Evolutionary conservation across 768 basidiomycete species (phyloP), one percentile per base, ranked within the genome.

Genomic region (Lactarius deliciosus): DNA sequence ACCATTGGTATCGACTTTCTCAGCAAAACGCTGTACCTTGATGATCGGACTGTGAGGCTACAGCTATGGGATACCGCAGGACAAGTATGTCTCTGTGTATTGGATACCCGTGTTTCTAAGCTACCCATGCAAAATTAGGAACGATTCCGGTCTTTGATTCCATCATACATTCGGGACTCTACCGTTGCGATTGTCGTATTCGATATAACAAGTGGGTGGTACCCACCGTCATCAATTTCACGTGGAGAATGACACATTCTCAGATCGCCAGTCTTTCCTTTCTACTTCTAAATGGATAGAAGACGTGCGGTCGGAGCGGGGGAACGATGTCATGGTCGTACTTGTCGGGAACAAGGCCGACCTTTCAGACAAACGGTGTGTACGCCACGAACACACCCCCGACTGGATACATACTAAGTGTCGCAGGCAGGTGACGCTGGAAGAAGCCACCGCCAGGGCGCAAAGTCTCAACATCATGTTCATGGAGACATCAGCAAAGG

Each of bases 261-360:
- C 38, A 98, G 96, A 94, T 78, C 92, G 96, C 56, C 90, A 92
- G 72, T 98, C 96, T n/a, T 99, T 98, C 85, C 78, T 96, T 69
- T 98, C 97, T 64, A 99, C 97, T 20, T 85, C 92, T 22, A 99
- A 98, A 78, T 99, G 97, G 97, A 95, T 99, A 80, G 97, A 99
- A 76, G 97, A 99, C 72, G 97, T 99, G 34, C 86, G 96, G 65
- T 96, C 95, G 67, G 97, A 99, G 77, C 83, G 97, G 73, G 97
- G 97, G 67, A 92, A 88, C 78, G 97, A 99, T 73, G 97, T 99
- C 43, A 97, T 98, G 72, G 97, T 99, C 71, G 96, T 98, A 18
- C 80, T 99, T 22, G 97, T 98, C 10, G 97, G 97, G 57, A 99
- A 99, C 80, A 99, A 99, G 82, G 97, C 97, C 32, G 97, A 99